Evolutionary conservation across 1,284 basidiomycete species (phyloP), one percentile per base, ranked within the genome.

Genomic region (Agroathelia rolfsii): DNA sequence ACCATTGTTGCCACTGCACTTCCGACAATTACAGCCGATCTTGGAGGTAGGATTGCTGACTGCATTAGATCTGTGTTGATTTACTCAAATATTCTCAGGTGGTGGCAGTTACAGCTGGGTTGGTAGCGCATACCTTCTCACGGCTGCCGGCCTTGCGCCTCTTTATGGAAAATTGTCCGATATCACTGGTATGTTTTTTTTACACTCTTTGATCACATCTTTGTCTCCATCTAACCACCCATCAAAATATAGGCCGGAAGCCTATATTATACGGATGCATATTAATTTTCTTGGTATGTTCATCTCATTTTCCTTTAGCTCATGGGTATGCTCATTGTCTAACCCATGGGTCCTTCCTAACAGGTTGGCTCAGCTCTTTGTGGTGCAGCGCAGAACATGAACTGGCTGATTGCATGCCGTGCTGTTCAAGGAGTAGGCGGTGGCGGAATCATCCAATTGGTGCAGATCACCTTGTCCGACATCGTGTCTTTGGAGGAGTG

Each of bases 401-500:
- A 61, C 3, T 60, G 56, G 71, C 52, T 76, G 6, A 60, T 66
- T 26, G 62, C 81, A 2, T 73, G 69, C 29, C 70, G 87, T 43
- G 86, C 81, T 2, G 60, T 92, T 1, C 87, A 90, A 50, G 87
- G 86, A 8, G 71, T 88, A 17, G 86, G 86, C 17, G 84, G 84
- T 3, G 83, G 84, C 7, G 83, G 80, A 2, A 78, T 84, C 39
- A 63, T 84, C 6, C 71, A 69, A 34, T 55, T 76, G 21, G 61
- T 66, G 3, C 58, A 84, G 32, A 88, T 92, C 45, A 77, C 73
- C 0, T 74, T 89, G 9, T 74, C 77, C 22, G 87, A 90, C 48
- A 85, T 90, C 18, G 78, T 86, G 2, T 69, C 80, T 2, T 53
- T 88, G 18, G 63, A 76, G 59, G 75, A 81, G 80, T 82, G 46